phyloP scores from a whole-genome alignment of 2,329 filamentous ascomycete genomes.

The Fusarium humuli region DNA sequence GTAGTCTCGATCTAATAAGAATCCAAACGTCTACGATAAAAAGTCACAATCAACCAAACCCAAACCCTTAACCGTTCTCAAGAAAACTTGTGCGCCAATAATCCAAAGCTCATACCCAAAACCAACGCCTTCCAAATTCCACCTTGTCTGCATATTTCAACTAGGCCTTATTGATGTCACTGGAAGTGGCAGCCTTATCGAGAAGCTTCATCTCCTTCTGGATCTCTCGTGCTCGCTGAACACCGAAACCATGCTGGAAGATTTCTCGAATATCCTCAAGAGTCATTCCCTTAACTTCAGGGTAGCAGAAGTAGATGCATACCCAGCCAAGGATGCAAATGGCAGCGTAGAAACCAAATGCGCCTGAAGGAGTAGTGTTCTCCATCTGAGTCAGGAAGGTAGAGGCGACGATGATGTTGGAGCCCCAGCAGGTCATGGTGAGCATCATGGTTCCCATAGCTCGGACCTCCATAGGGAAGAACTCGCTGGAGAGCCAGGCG shows the following conservation, averaged over 20 bases:
- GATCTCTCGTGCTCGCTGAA: conserved; percentile 54
- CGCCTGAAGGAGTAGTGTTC: conserved; percentile 60
- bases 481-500: conserved; percentile 60
- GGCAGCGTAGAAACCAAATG: conserved; percentile 64
- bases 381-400: conserved; percentile 63
- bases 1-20: background rate
- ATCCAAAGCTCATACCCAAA: background rate
- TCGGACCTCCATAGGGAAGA: conserved; percentile 61
- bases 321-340: conserved; percentile 60
- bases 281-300: conserved; percentile 66
- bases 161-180: conserved; percentile 23
- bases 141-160: background rate
- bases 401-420: conserved; percentile 62
- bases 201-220: conserved; percentile 50
- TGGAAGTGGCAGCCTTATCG: background rate
- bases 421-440: conserved; percentile 59
- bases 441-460: conserved; percentile 62
- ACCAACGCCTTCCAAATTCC: background rate
- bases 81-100: background rate
- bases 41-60: background rate
- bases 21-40: background rate
- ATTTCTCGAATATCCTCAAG: conserved; percentile 65
- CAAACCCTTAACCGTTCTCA: background rate
- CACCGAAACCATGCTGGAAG: conserved; percentile 61
- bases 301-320: conserved; percentile 61